These are phyloP conservation scores for Psidium friedrichsthalianum DNA, from an alignment of 345 rosid genomes.

Conservation along the genomic window DNA sequence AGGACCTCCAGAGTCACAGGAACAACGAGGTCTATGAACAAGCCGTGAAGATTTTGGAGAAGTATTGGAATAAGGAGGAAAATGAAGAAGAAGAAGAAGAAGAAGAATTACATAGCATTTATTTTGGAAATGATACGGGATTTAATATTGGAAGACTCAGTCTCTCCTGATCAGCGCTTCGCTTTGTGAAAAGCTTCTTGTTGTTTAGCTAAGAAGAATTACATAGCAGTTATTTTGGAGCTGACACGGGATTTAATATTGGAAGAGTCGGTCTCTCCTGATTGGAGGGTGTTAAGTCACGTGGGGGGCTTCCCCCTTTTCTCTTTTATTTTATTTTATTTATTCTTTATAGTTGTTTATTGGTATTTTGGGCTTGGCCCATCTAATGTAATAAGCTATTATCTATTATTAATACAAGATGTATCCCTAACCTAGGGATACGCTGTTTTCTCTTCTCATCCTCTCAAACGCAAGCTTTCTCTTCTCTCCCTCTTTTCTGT, in stretches of 20 bases:
- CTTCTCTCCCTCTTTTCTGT: too few relatives aligned
- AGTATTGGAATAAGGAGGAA: constrained; percentile 22
- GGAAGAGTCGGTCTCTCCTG: constrained; percentile 6
- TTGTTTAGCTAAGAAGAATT: not conserved
- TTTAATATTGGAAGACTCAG: constrained; percentile 14
- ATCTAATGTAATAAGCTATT: too few relatives aligned
- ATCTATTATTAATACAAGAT: too few relatives aligned
- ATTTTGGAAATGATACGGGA: not conserved
- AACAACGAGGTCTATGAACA: constrained; percentile 23
- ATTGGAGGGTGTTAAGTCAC: too few relatives aligned
- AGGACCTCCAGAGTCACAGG: constrained; percentile 21
- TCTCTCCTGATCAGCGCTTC: not conserved
- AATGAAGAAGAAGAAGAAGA: constrained; percentile 24
- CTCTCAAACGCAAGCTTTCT: too few relatives aligned
- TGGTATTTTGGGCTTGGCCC: too few relatives aligned
- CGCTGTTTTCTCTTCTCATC: too few relatives aligned
- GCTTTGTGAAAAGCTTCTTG: not conserved
- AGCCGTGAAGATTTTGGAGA: constrained; percentile 26
- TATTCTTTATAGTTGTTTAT: too few relatives aligned
- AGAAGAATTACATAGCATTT: not conserved
- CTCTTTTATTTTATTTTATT: too few relatives aligned
- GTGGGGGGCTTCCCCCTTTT: too few relatives aligned
- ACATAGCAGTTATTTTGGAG: not conserved
- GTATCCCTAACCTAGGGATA: too few relatives aligned
- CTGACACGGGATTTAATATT: constrained; percentile 7